phyloP scores from a whole-genome alignment of 202 grass and related monocot species.

The Zizania palustris region DNA sequence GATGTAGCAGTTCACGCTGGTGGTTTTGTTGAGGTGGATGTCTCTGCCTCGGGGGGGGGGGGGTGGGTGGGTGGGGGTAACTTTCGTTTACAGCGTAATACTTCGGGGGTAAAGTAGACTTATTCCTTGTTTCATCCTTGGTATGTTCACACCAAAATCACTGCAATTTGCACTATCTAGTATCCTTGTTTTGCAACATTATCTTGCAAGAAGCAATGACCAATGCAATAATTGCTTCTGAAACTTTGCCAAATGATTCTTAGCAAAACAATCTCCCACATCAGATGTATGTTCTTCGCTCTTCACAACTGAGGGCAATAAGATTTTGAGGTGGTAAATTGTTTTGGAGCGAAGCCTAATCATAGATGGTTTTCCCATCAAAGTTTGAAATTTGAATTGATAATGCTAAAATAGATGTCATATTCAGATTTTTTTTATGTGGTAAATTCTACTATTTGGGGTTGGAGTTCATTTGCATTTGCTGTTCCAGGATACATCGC shows the following conservation, averaged over 20 bases:
- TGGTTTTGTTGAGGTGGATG: too few species aligned
- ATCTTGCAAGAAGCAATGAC: conserved; percentile 27
- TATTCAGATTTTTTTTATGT: background rate
- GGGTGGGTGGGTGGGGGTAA: too few species aligned
- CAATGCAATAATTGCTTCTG: background rate
- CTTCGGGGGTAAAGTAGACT: too few species aligned
- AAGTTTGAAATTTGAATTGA: conserved; percentile 19
- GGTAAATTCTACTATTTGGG: conserved; percentile 9
- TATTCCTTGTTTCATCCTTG: background rate
- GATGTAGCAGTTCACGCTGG: too few species aligned
- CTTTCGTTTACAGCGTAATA: too few species aligned
- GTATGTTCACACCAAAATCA: background rate
- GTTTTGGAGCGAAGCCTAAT: background rate
- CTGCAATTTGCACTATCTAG: conserved; percentile 10
- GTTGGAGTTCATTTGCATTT: conserved; percentile 16
- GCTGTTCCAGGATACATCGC: conserved; percentile 76
- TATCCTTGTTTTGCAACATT: conserved; percentile 33
- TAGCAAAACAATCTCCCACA: background rate
- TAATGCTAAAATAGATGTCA: background rate
- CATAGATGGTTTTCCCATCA: background rate
- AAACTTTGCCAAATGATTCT: background rate
- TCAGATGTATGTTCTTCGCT: background rate
- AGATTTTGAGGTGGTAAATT: conserved; percentile 22
- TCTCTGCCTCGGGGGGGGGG: too few species aligned
- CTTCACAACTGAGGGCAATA: background rate